A percentile compares a stretch with the other conserved stretches of the same genome.
Conservation (phyloP, 2,329 filamentous ascomycete species). For the Curvularia sp. region DNA sequence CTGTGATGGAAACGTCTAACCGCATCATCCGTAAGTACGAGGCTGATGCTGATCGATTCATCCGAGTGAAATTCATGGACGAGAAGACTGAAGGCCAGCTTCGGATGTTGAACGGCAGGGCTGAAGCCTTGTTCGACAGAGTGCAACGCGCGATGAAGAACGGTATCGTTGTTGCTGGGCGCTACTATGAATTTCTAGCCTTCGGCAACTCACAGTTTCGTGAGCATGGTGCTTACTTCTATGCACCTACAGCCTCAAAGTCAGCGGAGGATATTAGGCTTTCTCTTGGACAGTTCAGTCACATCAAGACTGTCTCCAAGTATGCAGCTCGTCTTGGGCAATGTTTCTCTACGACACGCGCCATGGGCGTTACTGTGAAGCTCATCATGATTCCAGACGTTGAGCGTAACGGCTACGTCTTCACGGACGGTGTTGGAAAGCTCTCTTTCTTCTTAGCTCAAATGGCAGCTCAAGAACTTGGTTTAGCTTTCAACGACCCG, state of each 20-base stretch:
- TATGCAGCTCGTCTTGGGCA: constrained; percentile 89
- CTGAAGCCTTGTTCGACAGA: constrained; percentile 71
- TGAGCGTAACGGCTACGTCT: constrained; percentile 70
- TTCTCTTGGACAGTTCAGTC: constrained; percentile 85
- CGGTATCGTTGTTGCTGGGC: constrained; percentile 82
- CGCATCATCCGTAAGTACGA: constrained; percentile 78
- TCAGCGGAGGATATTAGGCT: constrained; percentile 78
- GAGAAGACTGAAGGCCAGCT: constrained; percentile 65
- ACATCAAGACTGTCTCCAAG: constrained; percentile 86
- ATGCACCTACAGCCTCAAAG: constrained; percentile 71
- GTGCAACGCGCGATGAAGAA: constrained; percentile 74
- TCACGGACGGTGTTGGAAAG: constrained; percentile 92
- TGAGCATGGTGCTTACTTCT: constrained; percentile 92
- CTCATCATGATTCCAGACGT: constrained; percentile 72
- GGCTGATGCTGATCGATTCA: constrained; percentile 75
- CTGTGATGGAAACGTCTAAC: constrained; percentile 85
- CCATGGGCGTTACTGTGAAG: constrained; percentile 69
- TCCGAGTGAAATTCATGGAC: constrained; percentile 88
- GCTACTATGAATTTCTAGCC: constrained; percentile 86
- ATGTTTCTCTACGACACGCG: constrained; percentile 91
- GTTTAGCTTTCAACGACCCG: constrained; percentile 61
- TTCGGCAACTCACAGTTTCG: constrained; percentile 96
- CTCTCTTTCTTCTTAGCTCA: constrained; percentile 81
- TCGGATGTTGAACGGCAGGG: constrained; percentile 37
- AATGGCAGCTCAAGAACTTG: constrained; percentile 75